Conservation (phyloP, 371 early-diverging fungal genomes). For the Mortierella sp. region DNA sequence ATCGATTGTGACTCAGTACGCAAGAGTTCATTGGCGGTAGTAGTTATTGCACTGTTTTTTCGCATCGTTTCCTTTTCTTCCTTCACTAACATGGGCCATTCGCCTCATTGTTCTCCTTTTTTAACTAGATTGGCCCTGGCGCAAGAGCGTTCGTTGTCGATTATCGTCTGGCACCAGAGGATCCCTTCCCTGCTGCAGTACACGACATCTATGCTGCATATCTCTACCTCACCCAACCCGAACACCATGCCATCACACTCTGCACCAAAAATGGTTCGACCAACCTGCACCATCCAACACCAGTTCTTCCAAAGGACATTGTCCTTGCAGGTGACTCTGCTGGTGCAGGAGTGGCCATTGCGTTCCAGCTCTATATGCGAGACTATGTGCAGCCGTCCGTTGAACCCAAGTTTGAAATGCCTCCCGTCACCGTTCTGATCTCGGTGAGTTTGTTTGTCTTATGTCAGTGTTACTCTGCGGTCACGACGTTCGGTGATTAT, state of each 20-base stretch:
- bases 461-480: background rate
- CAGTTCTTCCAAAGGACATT: conserved; percentile 58
- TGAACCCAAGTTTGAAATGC: conserved; percentile 17
- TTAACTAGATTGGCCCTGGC: conserved; percentile 50
- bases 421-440: conserved; percentile 38
- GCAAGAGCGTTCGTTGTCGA: conserved; percentile 62
- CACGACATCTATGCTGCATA: conserved; percentile 86
- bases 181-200: conserved; percentile 88
- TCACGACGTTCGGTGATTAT: background rate
- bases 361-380: conserved; percentile 49
- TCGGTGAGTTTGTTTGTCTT: conserved; percentile 28
- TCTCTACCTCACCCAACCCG: conserved; percentile 70
- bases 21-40: background rate
- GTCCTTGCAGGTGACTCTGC: conserved; percentile 74
- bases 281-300: background rate
- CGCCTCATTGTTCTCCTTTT: background rate
- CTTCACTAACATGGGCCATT: no score
- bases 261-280: background rate
- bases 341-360: conserved; percentile 69
- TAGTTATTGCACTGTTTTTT: background rate
- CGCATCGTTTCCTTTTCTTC: background rate
- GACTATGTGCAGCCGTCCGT: conserved; percentile 55
- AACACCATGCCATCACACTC: conserved; percentile 52
- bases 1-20: background rate
- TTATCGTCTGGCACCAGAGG: conserved; percentile 85